Evolutionary conservation across 768 basidiomycete species (phyloP).

Genomic region (Kwoniella dendrophila): DNA sequence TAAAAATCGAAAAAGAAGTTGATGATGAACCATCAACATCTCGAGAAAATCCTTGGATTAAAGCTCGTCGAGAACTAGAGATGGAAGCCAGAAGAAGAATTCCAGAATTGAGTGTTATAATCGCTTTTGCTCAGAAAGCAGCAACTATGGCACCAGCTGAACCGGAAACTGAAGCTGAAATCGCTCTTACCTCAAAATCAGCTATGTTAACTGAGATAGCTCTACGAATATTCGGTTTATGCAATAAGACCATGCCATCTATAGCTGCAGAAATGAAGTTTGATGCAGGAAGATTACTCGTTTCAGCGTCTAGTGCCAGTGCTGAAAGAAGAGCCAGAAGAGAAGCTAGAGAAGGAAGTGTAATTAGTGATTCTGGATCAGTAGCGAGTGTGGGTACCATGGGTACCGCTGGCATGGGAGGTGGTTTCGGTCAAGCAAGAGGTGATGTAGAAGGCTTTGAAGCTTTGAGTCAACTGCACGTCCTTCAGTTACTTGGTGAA

Average conservation of each 20-base stretch:
- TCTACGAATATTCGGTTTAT: conserved; percentile 79
- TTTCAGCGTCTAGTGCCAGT: conserved; percentile 58
- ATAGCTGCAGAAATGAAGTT: conserved; percentile 78
- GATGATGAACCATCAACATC: conserved; percentile 65
- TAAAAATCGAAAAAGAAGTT: conserved; percentile 61
- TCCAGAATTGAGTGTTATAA: conserved; percentile 82
- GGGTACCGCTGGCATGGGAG: conserved; percentile 54
- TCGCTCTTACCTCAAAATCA: conserved; percentile 36
- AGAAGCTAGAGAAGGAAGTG: conserved; percentile 50
- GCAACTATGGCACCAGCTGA: conserved; percentile 50
- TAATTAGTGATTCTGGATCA: conserved; percentile 47
- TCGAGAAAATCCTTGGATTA: conserved; percentile 68
- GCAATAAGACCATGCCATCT: conserved; percentile 73
- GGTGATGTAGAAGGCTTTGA: conserved; percentile 59
- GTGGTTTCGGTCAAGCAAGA: conserved; percentile 55
- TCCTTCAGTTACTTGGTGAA: conserved; percentile 70
- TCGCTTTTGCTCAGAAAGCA: conserved; percentile 73
- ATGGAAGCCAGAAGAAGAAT: conserved; percentile 72
- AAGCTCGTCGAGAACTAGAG: conserved; percentile 68
- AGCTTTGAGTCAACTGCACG: conserved; percentile 73
- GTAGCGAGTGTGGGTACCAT: conserved; percentile 47
- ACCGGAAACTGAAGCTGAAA: conserved; percentile 59
- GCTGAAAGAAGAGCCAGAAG: conserved; percentile 51
- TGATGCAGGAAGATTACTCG: conserved; percentile 78
- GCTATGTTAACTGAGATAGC: conserved; percentile 74